Evolutionary conservation across 2,329 filamentous ascomycete species (phyloP).

Genomic region (Monilinia aucupariae): DNA sequence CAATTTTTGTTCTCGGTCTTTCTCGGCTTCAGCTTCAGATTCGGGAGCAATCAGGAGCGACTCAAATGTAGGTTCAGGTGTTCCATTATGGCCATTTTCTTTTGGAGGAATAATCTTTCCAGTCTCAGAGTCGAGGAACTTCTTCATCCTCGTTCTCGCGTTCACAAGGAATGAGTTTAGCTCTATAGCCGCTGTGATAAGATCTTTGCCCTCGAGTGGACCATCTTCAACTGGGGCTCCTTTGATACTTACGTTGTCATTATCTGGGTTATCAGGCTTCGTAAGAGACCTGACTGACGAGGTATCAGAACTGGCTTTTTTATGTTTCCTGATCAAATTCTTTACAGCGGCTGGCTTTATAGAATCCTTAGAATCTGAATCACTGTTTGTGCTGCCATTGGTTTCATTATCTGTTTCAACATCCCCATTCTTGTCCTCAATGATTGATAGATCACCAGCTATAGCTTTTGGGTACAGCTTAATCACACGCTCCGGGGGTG

Average conservation of each 20-base stretch:
- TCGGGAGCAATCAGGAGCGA: slow-evolving; percentile 46
- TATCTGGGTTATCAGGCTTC: slow-evolving; percentile 45
- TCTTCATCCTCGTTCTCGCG: slow-evolving; percentile 62
- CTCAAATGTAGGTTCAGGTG: slow-evolving; percentile 49
- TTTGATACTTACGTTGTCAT: slow-evolving; percentile 52
- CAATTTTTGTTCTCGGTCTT: slow-evolving; percentile 65
- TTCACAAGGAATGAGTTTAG: slow-evolving; percentile 85
- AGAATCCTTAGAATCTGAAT: slow-evolving; percentile 33
- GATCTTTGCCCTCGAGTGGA: slow-evolving; percentile 70
- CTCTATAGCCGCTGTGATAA: slow-evolving; percentile 74
- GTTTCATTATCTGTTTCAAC: slow-evolving; percentile 38
- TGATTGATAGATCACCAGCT: slow-evolving; percentile 69
- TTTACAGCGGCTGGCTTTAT: slow-evolving; percentile 38
- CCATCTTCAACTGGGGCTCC: slow-evolving; percentile 45
- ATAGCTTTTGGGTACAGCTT: slow-evolving; percentile 77
- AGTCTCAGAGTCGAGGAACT: slow-evolving; percentile 56
- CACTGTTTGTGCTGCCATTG: slow-evolving; percentile 40
- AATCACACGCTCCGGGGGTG: slow-evolving; percentile 83
- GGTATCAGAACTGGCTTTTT: slow-evolving; percentile 39
- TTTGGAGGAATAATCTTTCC: slow-evolving; percentile 52
- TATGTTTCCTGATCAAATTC: slow-evolving; percentile 38
- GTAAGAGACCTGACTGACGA: slow-evolving; percentile 56
- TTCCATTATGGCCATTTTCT: slow-evolving; percentile 37
- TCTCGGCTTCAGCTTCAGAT: slow-evolving; percentile 36
- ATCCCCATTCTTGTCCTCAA: slow-evolving; percentile 45